A percentile compares a stretch with the other conserved stretches of the same genome.
These are phyloP conservation scores for Silybum marianum DNA, from an alignment of 129 eudicot species.

Conservation along the genomic window DNA sequence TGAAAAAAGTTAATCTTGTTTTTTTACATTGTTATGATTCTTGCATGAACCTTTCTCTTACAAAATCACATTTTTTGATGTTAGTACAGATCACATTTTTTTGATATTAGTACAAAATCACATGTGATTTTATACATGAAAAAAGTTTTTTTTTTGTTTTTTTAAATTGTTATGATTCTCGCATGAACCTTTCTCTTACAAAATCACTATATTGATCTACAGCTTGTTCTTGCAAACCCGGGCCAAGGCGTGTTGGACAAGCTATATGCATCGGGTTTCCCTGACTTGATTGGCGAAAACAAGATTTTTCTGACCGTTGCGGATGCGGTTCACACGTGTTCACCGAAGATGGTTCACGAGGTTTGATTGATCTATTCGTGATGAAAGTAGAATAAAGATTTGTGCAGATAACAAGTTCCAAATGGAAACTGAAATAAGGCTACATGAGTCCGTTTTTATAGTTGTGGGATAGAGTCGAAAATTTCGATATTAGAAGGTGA, in stretches of 20 bases:
- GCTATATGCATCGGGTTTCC: conserved; percentile 58
- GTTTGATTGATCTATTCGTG: conserved; percentile 28
- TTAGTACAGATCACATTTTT: too few relatives aligned
- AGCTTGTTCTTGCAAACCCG: conserved; percentile 86
- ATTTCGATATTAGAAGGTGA: not conserved
- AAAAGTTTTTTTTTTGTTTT: too few relatives aligned
- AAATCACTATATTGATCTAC: conserved; percentile 9
- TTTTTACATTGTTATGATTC: not conserved
- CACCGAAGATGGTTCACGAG: conserved; percentile 49
- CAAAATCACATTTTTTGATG: not conserved
- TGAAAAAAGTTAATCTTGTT: not conserved
- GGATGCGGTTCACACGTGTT: conserved; percentile 69
- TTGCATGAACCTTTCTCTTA: too few relatives aligned
- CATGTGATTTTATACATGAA: too few relatives aligned
- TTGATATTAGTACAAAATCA: too few relatives aligned
- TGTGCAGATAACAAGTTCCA: not conserved
- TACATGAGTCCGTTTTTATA: not conserved
- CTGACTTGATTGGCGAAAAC: conserved; percentile 64
- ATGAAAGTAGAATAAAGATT: not conserved
- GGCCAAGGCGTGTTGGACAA: conserved; percentile 74
- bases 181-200: not conserved
- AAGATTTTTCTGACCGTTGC: conserved; percentile 83
- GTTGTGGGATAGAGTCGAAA: not conserved
- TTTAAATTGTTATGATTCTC: not conserved
- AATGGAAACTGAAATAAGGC: not conserved